Evolutionary conservation across 495 filamentous ascomycete genomes (phyloP).

Genomic region (Lindgomyces ingoldianus): DNA sequence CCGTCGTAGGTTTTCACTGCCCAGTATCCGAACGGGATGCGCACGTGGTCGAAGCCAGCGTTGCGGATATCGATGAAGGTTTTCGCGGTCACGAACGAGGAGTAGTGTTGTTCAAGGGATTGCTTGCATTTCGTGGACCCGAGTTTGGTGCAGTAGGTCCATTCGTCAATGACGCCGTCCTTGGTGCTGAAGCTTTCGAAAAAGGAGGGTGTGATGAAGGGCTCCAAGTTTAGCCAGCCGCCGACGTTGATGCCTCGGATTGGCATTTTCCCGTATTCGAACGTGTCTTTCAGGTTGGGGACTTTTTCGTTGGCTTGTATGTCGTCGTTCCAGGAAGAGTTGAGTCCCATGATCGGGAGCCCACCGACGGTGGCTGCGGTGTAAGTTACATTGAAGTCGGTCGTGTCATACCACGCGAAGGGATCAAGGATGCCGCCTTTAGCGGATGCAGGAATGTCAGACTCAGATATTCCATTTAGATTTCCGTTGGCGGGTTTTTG

Average conservation of each 20-base stretch:
- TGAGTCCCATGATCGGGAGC: conserved; percentile 85
- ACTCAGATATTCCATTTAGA: conserved; percentile 59
- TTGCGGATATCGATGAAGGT: conserved; percentile 81
- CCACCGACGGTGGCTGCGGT: conserved; percentile 82
- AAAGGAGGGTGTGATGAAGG: conserved; percentile 90
- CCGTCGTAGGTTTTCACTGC: conserved; percentile 80
- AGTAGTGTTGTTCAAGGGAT: conserved; percentile 86
- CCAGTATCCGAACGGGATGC: conserved; percentile 96
- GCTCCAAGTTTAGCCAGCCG: conserved; percentile 92
- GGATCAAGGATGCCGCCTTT: conserved; percentile 84
- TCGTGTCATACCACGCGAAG: conserved; percentile 89
- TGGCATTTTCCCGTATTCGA: conserved; percentile 74
- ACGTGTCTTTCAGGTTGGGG: conserved; percentile 70
- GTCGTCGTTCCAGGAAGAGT: conserved; percentile 84
- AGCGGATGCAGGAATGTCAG: conserved; percentile 65
- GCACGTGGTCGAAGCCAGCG: conserved; percentile 93
- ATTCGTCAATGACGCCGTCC: conserved; percentile 82
- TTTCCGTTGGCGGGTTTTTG: conserved; percentile 55
- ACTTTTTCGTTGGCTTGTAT: conserved; percentile 74
- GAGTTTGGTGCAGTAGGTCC: conserved; percentile 69
- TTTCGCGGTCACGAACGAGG: conserved; percentile 77
- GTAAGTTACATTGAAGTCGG: conserved; percentile 92
- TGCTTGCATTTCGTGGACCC: conserved; percentile 60
- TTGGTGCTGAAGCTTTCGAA: conserved; percentile 66
- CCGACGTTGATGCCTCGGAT: conserved; percentile 91